These are phyloP conservation scores for Leishmania amazonensis DNA, from an alignment of 208 protist genomes.

Conservation along the genomic window DNA sequence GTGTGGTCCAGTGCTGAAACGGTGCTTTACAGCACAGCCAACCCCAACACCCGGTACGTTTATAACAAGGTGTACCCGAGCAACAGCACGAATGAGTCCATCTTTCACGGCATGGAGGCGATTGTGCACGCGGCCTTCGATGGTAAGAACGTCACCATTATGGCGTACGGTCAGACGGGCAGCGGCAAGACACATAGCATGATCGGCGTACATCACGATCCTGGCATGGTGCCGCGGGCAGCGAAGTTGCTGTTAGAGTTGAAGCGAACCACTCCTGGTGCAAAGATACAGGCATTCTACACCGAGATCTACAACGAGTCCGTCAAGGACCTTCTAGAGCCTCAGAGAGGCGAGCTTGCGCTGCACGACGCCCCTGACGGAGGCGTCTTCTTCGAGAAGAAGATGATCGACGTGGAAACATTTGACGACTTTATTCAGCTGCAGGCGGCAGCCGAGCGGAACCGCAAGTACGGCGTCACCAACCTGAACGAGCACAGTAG, in stretches of 20 bases:
- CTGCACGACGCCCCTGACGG: conserved; percentile 56
- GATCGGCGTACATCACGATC: conserved; percentile 60
- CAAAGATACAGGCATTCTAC: conserved; percentile 61
- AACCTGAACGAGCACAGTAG: conserved; percentile 90
- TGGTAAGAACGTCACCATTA: conserved; percentile 78
- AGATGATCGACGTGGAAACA: conserved; percentile 57
- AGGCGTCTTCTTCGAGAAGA: conserved; percentile 46
- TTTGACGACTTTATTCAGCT: conserved; percentile 71
- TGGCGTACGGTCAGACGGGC: conserved; percentile 93
- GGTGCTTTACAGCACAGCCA: conserved; percentile 80
- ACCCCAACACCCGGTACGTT: conserved; percentile 77
- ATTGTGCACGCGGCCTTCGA: conserved; percentile 79
- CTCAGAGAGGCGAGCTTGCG: conserved; percentile 37
- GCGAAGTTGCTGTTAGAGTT: conserved; percentile 75
- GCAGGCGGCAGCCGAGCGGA: conserved; percentile 63
- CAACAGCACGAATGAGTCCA: conserved; percentile 71
- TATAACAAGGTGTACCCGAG: conserved; percentile 89
- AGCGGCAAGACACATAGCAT: conserved; percentile 94
- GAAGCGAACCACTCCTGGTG: conserved; percentile 42
- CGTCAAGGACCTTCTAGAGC: conserved; percentile 77
- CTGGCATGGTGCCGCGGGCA: conserved; percentile 48
- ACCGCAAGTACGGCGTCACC: conserved; percentile 87
- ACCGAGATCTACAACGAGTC: conserved; percentile 91
- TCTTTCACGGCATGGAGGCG: conserved; percentile 81
- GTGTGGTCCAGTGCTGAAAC: conserved; percentile 87